A percentile compares a stretch with the other conserved stretches of the same genome.
Conservation (phyloP, 1,284 basidiomycete species). For the Cryptococcus floricola region DNA sequence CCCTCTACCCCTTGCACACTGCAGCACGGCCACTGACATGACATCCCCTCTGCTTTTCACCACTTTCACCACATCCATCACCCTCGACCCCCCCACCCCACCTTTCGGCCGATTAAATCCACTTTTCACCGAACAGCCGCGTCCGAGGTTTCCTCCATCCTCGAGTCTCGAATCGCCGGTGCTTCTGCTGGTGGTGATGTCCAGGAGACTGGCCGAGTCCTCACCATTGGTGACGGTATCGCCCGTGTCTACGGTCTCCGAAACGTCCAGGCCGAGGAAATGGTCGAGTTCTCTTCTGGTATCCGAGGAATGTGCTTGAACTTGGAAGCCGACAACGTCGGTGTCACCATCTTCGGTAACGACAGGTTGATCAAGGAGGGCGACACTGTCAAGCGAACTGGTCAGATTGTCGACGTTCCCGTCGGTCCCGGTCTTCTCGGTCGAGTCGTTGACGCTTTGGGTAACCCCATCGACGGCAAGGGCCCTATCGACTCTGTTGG, state of each 20-base stretch:
- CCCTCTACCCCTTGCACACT: not conserved
- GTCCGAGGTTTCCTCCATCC: slow-evolving; percentile 97
- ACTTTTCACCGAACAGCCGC: slow-evolving; percentile 61
- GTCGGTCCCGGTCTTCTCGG: slow-evolving; percentile 94
- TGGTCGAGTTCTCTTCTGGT: slow-evolving; percentile 99
- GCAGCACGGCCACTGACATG: slow-evolving; percentile 2
- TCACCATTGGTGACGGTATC: slow-evolving; percentile 99
- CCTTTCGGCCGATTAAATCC: slow-evolving; percentile 13
- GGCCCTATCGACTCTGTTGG: slow-evolving; percentile 90
- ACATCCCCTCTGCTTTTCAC: not conserved
- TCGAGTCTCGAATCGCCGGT: slow-evolving; percentile 97
- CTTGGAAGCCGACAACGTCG: slow-evolving; percentile 99
- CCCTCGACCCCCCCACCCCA: not conserved
- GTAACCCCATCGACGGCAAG: slow-evolving; percentile 99
- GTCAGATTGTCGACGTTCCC: slow-evolving; percentile 98
- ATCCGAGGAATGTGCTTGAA: slow-evolving; percentile 98
- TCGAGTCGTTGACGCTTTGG: slow-evolving; percentile 98
- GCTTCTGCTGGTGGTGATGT: slow-evolving; percentile 85
- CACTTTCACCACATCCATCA: not conserved
- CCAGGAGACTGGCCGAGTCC: slow-evolving; percentile 96
- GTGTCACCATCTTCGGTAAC: slow-evolving; percentile 99
- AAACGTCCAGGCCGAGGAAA: slow-evolving; percentile 92
- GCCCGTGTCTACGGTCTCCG: slow-evolving; percentile 89
- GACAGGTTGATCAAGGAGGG: slow-evolving; percentile 99
- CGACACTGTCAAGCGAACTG: slow-evolving; percentile 99